Percentiles rank a stretch among this genome's conserved stretches.
Evolutionary conservation across 768 basidiomycete genomes (phyloP).

Genomic region (Tricholoma sp.): DNA sequence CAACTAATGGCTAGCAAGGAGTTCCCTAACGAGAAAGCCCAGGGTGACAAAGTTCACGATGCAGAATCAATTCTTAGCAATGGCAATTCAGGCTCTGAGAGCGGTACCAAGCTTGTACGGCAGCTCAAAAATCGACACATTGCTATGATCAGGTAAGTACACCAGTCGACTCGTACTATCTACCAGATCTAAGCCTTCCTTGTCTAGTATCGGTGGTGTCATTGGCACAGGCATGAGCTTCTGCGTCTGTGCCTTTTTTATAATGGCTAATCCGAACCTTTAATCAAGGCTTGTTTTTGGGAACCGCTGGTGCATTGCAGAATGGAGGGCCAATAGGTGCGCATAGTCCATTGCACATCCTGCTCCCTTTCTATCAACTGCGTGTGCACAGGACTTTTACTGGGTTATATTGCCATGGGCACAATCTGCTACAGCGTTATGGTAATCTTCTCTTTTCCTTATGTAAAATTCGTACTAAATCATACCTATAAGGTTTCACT

Average conservation of each 20-base stretch:
- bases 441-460: slow-evolving; percentile 31
- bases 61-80: slow-evolving; percentile 16
- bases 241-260: background rate
- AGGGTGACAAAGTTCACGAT: slow-evolving; percentile 9
- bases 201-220: slow-evolving; percentile 54
- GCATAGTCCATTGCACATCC: background rate
- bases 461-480: background rate
- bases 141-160: slow-evolving; percentile 67
- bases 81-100: slow-evolving; percentile 11
- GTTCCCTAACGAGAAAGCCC: slow-evolving; percentile 11
- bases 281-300: slow-evolving; percentile 43
- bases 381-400: slow-evolving; percentile 44
- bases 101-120: slow-evolving; percentile 35
- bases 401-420: slow-evolving; percentile 66
- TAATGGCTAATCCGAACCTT: background rate
- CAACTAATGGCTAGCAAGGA: slow-evolving; percentile 1
- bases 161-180: background rate
- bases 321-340: slow-evolving; percentile 68
- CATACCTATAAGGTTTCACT: slow-evolving; percentile 46
- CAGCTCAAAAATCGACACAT: slow-evolving; percentile 76
- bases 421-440: slow-evolving; percentile 69
- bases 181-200: background rate
- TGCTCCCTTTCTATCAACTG: background rate
- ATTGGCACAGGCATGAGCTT: slow-evolving; percentile 49
- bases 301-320: slow-evolving; percentile 44